phyloP scores from a whole-genome alignment of 1,284 basidiomycete genomes.

The Fomitopsis pinicola region DNA sequence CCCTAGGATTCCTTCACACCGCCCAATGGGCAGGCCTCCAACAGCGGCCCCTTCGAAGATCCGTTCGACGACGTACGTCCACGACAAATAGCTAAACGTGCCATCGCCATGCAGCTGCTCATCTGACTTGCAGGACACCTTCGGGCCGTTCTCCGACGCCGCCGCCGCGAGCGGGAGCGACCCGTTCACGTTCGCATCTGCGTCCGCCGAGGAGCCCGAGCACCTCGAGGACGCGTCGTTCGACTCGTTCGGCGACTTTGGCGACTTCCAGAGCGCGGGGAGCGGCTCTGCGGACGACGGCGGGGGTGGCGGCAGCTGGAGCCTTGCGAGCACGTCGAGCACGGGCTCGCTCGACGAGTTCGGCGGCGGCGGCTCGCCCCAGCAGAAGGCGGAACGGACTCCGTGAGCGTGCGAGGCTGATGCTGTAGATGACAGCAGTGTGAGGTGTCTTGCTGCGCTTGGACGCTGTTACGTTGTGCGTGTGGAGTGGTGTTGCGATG shows the following conservation, averaged over 20 bases:
- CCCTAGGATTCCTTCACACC: constrained; percentile 56
- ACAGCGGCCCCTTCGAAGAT: constrained; percentile 35
- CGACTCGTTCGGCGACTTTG: constrained; percentile 71
- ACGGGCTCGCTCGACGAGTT: constrained; percentile 28
- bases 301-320: constrained; percentile 60
- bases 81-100: not conserved
- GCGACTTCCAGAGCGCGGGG: constrained; percentile 65
- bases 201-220: constrained; percentile 37
- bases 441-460: not conserved
- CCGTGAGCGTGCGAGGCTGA: constrained; percentile 11
- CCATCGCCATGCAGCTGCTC: not conserved
- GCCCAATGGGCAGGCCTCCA: constrained; percentile 20
- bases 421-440: constrained; percentile 3
- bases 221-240: constrained; percentile 51
- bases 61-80: constrained; percentile 41
- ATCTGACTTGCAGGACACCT: constrained; percentile 26
- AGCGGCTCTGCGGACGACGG: constrained; percentile 31
- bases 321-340: constrained; percentile 45
- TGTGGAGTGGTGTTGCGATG: not conserved
- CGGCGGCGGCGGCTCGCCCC: constrained; percentile 11
- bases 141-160: constrained; percentile 71
- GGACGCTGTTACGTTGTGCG: not conserved
- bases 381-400: constrained; percentile 25
- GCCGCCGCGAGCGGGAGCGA: constrained; percentile 45
- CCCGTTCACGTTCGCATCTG: constrained; percentile 55